A percentile compares a stretch with the other conserved stretches of the same genome.
phyloP scores from a whole-genome alignment of 495 filamentous ascomycete genomes.

The Arthonia radiata region DNA sequence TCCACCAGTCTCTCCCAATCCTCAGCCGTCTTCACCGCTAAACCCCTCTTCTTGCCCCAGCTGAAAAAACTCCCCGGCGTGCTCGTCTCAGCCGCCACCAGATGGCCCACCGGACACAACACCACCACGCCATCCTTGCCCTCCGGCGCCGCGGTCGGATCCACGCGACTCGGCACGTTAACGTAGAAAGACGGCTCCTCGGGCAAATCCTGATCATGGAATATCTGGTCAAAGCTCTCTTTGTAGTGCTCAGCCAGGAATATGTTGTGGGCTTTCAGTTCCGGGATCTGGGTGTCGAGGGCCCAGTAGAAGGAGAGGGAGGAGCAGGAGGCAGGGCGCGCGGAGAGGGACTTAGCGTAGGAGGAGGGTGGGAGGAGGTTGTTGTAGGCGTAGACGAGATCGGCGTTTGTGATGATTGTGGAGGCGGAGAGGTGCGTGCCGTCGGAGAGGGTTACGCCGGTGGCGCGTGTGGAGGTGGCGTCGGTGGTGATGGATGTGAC shows the following conservation, averaged over 20 bases:
- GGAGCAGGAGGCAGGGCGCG: conserved; percentile 31
- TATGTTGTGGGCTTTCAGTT: conserved; percentile 44
- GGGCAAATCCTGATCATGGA: conserved; percentile 36
- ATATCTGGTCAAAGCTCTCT: conserved; percentile 45
- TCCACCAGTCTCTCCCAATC: conserved; percentile 28
- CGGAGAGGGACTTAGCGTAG: conserved; percentile 22
- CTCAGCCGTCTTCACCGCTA: no score
- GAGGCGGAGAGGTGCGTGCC: conserved; percentile 31
- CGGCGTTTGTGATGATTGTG: conserved; percentile 39
- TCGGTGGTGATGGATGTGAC: conserved; percentile 23
- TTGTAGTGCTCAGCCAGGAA: conserved; percentile 45
- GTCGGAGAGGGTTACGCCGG: conserved; percentile 25
- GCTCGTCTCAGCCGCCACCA: conserved; percentile 19
- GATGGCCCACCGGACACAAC: conserved; percentile 41
- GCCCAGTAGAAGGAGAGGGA: conserved; percentile 56
- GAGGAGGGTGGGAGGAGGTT: conserved; percentile 27
- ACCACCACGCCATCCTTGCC: conserved; percentile 35
- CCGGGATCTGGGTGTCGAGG: conserved; percentile 26
- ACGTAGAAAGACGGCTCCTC: conserved; percentile 44
- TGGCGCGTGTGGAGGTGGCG: conserved; percentile 18
- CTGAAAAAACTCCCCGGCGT: no score
- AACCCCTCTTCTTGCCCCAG: no score
- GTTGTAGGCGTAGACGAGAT: conserved; percentile 45
- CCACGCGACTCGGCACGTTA: conserved; percentile 41
- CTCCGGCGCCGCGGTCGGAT: conserved; percentile 36